phyloP scores from a whole-genome alignment of 345 rosid genomes.

The Leavenworthia alabamica region DNA sequence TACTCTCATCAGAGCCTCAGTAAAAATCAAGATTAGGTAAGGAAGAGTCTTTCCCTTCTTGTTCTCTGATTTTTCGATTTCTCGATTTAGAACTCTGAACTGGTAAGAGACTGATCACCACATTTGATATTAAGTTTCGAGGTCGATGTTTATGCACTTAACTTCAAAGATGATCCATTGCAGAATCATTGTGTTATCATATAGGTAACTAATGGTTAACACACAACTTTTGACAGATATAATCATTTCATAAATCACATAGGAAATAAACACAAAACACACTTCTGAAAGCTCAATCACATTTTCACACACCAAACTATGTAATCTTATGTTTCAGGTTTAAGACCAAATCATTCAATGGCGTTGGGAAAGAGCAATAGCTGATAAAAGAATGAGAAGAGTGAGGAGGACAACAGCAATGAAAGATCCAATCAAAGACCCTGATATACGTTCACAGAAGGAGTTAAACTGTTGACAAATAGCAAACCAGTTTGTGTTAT shows the following conservation, averaged over 20 bases:
- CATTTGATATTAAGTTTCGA: neutral
- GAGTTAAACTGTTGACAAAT: slow-evolving; percentile 73
- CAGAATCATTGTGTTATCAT: neutral
- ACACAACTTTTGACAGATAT: slow-evolving; percentile 1
- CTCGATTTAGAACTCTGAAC: neutral
- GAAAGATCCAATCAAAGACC: slow-evolving; percentile 69
- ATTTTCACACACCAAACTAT: slow-evolving; percentile 16
- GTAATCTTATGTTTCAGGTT: too few species aligned
- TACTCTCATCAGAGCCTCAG: slow-evolving; percentile 31
- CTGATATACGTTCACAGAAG: slow-evolving; percentile 70
- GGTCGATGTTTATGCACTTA: neutral
- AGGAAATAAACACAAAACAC: neutral
- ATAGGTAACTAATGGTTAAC: neutral
- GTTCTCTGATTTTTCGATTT: neutral
- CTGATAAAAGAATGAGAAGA: slow-evolving; percentile 44
- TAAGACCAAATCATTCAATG: slow-evolving; percentile 22
- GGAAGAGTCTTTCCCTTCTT: neutral
- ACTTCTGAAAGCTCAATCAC: slow-evolving; percentile 7
- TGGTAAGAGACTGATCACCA: neutral
- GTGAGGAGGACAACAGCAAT: slow-evolving; percentile 35
- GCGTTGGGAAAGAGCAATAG: slow-evolving; percentile 49
- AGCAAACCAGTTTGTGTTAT: slow-evolving; percentile 59
- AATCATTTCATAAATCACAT: slow-evolving; percentile 1
- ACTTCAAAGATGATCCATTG: neutral
- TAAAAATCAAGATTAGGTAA: slow-evolving; percentile 18